Conservation (phyloP, 495 filamentous ascomycete genomes). For the Parachaetomium inaequale region DNA sequence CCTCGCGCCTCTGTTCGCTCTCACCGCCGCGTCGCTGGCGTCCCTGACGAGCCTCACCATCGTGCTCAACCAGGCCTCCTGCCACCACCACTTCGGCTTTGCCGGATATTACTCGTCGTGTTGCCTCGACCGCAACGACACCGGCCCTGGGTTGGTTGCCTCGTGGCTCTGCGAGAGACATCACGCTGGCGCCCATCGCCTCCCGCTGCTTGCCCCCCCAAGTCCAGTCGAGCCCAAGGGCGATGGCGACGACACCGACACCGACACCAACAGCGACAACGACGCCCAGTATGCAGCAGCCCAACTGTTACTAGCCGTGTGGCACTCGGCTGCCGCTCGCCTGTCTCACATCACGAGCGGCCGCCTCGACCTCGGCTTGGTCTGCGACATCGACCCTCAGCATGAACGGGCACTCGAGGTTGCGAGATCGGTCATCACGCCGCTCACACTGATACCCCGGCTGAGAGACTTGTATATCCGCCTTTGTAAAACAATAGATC, state of each 20-base stretch:
- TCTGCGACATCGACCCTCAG: conserved; percentile 2
- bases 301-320: not conserved
- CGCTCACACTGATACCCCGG: not conserved
- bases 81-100: not conserved
- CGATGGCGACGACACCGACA: not conserved
- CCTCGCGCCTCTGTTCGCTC: not conserved
- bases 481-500: not conserved
- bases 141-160: not conserved
- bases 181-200: not conserved
- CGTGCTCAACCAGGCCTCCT: conserved; percentile 4
- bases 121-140: not conserved
- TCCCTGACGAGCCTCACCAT: not conserved
- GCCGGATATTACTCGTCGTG: not conserved
- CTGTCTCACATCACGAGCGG: not conserved
- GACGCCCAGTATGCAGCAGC: not conserved
- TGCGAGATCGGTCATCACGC: not conserved
- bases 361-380: not conserved
- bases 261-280: not conserved
- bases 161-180: not conserved
- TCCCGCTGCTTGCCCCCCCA: not conserved
- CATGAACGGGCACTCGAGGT: not conserved
- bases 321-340: not conserved
- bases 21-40: not conserved
- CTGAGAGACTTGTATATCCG: not conserved
- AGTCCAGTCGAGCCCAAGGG: not conserved